These are phyloP conservation scores for Ophiostoma pallidulum DNA, from an alignment of 2,329 filamentous ascomycete genomes.

Conservation along the genomic window DNA sequence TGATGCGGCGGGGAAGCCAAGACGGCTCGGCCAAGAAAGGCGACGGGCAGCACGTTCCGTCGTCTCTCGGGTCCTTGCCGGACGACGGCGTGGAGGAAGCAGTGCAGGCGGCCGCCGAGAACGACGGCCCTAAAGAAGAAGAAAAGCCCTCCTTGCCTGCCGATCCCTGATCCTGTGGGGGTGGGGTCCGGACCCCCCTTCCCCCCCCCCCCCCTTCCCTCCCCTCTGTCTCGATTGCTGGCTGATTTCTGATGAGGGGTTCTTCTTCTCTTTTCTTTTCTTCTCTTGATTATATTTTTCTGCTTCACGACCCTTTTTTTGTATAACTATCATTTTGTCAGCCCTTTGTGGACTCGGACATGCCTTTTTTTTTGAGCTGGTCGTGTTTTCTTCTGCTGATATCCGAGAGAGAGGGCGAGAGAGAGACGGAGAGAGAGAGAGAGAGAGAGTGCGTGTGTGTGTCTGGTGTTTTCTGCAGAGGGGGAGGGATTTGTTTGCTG, in stretches of 20 bases:
- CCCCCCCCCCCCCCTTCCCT: no score
- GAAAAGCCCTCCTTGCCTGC: background rate
- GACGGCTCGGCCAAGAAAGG: constrained; percentile 31
- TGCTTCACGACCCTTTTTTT: background rate
- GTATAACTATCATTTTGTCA: background rate
- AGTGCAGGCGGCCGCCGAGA: background rate
- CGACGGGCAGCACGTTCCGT: constrained; percentile 28
- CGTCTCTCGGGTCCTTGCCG: constrained; percentile 31
- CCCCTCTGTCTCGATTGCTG: constrained; percentile 3
- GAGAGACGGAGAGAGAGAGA: no score
- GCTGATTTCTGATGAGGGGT: background rate
- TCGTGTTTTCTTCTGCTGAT: background rate
- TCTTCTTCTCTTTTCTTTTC: background rate
- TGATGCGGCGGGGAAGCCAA: constrained; percentile 40
- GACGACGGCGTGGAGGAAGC: constrained; percentile 28
- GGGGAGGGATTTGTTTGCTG: background rate
- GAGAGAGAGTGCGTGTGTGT: no score
- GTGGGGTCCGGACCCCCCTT: no score
- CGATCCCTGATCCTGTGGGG: no score
- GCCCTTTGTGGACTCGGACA: background rate
- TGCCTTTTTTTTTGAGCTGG: background rate
- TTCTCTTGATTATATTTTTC: background rate
- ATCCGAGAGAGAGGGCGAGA: no score
- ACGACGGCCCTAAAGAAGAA: background rate
- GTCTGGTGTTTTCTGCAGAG: background rate